Base-by-base conservation (phyloP, 768 basidiomycete species). In the Coprinopsis marcescibilis region DNA sequence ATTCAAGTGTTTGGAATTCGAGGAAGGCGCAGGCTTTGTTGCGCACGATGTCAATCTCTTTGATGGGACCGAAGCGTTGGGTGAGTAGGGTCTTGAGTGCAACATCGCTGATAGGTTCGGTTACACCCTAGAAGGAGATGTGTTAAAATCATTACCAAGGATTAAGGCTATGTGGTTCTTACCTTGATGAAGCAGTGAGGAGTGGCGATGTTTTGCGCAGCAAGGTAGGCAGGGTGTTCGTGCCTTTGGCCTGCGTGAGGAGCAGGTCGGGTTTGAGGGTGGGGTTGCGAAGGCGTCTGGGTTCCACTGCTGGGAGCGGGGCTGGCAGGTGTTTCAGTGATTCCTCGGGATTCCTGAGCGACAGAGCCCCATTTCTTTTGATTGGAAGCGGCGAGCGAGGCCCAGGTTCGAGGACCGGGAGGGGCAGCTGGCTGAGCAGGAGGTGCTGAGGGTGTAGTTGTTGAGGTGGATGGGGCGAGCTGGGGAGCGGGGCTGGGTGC, bases 141-240 rank as follows among this genome's bases (percentile, higher is more conserved):
- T 51, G 36, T 32, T 29, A 46, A 10, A 50, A 41, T 48, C 21
- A 14, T 14, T n/a, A 34, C 17, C 13, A 4, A 27, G 35, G 30
- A 27, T 20, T 23, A 23, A 43, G 10, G 3, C 32, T 15, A 33
- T 24, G 17, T 17, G 1, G 42, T 3, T 36, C 65, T 42, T 59
- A 87, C 87, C 81, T 96, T 97, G 72, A 97, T 84, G 67, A 97
- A 99, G 65, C 90, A 92, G 50, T 86, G 83, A 1, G 88, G 62
- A 10, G 81, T 89, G 19, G 76, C 74, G 45, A 93, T 69, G 50
- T 65, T 72, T 44, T 75, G 65, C 12, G 85, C 87, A 47, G 85
- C 81, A 34, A 73, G 60, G 46, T 70, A 56, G 7, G 67, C 65
- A 6, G 82, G 75, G 52, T 78, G 73, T 5, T 64, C 65, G 32